These are phyloP conservation scores for Pichia phayaonensis DNA, from an alignment of 805 yeast genomes.

Conservation along the genomic window DNA sequence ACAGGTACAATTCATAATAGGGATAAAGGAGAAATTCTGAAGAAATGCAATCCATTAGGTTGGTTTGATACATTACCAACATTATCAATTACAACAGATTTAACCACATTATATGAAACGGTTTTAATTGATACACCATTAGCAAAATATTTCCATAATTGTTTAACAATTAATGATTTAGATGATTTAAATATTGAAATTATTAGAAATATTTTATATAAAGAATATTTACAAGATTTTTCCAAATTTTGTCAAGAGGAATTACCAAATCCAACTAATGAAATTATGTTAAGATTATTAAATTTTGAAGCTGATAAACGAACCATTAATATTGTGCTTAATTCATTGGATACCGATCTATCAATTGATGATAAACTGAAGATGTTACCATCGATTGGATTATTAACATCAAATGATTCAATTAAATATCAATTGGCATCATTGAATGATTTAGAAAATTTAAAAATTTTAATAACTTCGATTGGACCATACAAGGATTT, in stretches of 20 bases:
- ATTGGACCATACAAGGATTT: conserved; percentile 61
- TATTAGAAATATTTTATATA: conserved; percentile 83
- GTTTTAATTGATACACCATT: conserved; percentile 95
- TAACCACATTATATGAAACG: conserved; percentile 85
- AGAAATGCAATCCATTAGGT: conserved; percentile 93
- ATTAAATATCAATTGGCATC: conserved; percentile 57
- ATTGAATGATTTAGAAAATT: conserved; percentile 81
- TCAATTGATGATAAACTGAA: conserved; percentile 61
- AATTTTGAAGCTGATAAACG: conserved; percentile 94
- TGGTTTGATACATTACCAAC: conserved; percentile 99
- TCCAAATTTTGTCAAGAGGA: conserved; percentile 51
- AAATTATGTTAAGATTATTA: conserved; percentile 70
- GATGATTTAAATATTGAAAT: conserved; percentile 95
- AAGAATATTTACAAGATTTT: conserved; percentile 89
- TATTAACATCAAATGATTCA: conserved; percentile 55
- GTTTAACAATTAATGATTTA: conserved; percentile 78
- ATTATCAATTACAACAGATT: conserved; percentile 86
- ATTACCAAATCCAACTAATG: conserved; percentile 69
- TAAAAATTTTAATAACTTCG: conserved; percentile 54
- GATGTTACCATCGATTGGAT: conserved; percentile 78
- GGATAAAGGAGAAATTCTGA: conserved; percentile 79
- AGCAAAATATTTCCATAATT: conserved; percentile 91
- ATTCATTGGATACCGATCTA: conserved; percentile 80
- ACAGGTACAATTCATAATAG: conserved; percentile 96
- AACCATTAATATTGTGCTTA: conserved; percentile 82